A percentile compares a stretch with the other conserved stretches of the same genome.
Evolutionary conservation across 2,329 filamentous ascomycete genomes (phyloP).

Genomic region (Nigrospora sphaerica): DNA sequence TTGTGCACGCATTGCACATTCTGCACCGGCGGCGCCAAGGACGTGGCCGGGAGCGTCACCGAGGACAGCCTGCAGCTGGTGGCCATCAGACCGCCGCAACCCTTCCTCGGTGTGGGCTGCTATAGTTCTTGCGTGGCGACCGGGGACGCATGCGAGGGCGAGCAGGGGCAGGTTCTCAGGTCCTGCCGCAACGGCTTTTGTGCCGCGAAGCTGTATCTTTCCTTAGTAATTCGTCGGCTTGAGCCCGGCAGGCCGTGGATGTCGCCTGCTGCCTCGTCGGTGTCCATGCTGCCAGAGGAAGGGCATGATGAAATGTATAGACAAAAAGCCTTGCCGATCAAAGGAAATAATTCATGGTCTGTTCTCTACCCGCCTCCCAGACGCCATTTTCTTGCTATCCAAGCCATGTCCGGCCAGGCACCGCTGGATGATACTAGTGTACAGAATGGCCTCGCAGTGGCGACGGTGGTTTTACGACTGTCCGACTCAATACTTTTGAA

Average conservation of each 20-base stretch:
- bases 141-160: constrained; percentile 28
- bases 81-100: constrained; percentile 35
- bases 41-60: constrained; percentile 22
- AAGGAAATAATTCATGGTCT: no score
- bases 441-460: no score
- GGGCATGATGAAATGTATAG: no score
- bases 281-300: no score
- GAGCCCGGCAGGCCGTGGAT: not conserved
- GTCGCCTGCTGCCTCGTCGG: no score
- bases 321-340: no score
- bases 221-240: constrained; percentile 16
- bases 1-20: constrained; percentile 36
- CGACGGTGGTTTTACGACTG: no score
- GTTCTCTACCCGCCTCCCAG: no score
- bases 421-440: no score
- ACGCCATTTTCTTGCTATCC: no score
- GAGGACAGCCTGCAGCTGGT: constrained; percentile 28
- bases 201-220: constrained; percentile 31
- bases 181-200: constrained; percentile 37
- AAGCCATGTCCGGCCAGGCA: no score
- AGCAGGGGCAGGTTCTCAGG: constrained; percentile 26
- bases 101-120: constrained; percentile 34
- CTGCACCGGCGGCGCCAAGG: constrained; percentile 24
- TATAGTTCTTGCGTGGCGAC: constrained; percentile 32
- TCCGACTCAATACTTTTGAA: not conserved